Conservation (phyloP, 257 asterid species). For the Cynanchum wilfordii region DNA sequence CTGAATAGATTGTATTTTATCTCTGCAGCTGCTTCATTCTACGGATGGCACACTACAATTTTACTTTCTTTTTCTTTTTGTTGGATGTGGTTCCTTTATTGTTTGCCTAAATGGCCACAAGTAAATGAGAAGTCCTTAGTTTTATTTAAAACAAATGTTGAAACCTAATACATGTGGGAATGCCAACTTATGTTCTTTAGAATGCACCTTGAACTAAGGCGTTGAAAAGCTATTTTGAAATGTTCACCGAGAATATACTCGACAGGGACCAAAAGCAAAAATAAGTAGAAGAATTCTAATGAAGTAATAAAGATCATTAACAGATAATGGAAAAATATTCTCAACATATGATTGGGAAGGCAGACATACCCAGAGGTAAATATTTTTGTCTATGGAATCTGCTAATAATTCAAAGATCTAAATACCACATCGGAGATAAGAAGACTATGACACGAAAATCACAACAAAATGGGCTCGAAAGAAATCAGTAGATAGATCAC, state of each 20-base stretch:
- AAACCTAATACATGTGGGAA: not conserved
- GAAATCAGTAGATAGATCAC: not conserved
- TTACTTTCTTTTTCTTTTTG: conserved; percentile 97
- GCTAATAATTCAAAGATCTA: not conserved
- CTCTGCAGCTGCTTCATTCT: conserved; percentile 96
- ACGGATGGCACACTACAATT: conserved; percentile 79
- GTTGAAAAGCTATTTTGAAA: not conserved
- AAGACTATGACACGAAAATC: not conserved
- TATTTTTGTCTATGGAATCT: too few relatives aligned
- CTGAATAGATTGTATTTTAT: too few relatives aligned
- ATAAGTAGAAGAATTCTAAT: not conserved
- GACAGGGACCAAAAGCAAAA: not conserved
- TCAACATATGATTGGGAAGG: not conserved
- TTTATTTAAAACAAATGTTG: not conserved
- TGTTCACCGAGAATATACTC: not conserved
- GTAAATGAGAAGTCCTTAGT: not conserved
- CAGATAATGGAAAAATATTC: not conserved
- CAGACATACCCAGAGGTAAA: too few relatives aligned
- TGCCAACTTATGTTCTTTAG: not conserved
- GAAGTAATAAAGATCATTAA: not conserved
- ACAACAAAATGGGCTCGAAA: not conserved
- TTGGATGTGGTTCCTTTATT: conserved; percentile 87
- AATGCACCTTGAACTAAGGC: not conserved
- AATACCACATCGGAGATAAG: not conserved
- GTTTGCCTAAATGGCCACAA: conserved; percentile 51